Conservation (phyloP, 129 eudicot species). For the Tagetes patula region DNA sequence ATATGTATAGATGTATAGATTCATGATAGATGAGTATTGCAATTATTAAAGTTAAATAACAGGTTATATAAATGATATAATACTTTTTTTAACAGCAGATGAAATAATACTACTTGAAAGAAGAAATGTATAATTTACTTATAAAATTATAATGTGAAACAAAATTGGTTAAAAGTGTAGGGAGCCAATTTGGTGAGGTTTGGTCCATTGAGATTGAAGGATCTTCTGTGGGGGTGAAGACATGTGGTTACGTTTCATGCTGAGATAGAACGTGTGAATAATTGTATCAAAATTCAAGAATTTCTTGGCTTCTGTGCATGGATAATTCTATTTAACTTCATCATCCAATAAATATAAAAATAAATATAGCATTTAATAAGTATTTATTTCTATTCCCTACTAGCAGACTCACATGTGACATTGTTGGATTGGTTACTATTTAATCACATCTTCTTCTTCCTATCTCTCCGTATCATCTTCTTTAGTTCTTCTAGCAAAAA, state of each 20-base stretch:
- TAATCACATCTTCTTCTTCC: conserved; percentile 31
- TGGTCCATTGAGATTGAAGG: conserved; percentile 56
- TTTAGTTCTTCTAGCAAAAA: conserved; percentile 23
- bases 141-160: background rate
- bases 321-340: conserved; percentile 29
- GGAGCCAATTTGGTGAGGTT: conserved; percentile 38
- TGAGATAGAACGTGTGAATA: conserved; percentile 61
- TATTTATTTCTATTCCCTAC: conserved; percentile 35
- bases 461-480: conserved; percentile 24
- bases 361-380: background rate
- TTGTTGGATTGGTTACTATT: conserved; percentile 52
- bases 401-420: conserved; percentile 61
- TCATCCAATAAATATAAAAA: background rate
- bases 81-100: too few relatives aligned
- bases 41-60: too few relatives aligned
- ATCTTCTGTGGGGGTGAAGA: conserved; percentile 56
- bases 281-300: conserved; percentile 47
- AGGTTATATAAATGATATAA: too few relatives aligned
- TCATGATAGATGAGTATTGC: too few relatives aligned
- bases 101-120: too few relatives aligned
- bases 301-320: conserved; percentile 38
- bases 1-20: too few relatives aligned
- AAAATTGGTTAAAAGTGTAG: conserved; percentile 1
- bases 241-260: conserved; percentile 57
- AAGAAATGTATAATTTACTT: too few relatives aligned